A percentile compares a stretch with the other conserved stretches of the same genome.
These are phyloP conservation scores for Naumovozyma dairenensis DNA, from an alignment of 805 yeast species.

Conservation along the genomic window DNA sequence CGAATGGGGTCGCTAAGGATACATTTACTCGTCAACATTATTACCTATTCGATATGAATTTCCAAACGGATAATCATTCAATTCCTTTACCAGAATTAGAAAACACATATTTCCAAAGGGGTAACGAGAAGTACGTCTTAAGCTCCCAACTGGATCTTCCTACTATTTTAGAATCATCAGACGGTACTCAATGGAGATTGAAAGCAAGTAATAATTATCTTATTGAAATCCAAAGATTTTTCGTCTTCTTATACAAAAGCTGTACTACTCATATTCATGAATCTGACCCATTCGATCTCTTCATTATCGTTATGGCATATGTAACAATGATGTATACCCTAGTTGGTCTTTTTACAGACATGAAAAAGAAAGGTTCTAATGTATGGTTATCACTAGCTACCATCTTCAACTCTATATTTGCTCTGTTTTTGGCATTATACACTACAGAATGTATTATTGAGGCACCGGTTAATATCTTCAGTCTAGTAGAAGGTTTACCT, in stretches of 20 bases:
- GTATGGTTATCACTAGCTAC: conserved; percentile 82
- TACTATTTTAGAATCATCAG: conserved; percentile 19
- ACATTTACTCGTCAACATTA: conserved; percentile 19
- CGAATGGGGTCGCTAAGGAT: conserved; percentile 13
- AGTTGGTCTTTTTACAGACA: conserved; percentile 60
- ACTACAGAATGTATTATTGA: conserved; percentile 48
- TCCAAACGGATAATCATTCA: conserved; percentile 12
- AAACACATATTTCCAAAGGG: conserved; percentile 21
- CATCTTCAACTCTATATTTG: conserved; percentile 67
- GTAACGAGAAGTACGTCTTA: conserved; percentile 18
- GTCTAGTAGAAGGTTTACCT: conserved; percentile 85
- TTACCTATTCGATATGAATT: conserved; percentile 23
- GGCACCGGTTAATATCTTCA: conserved; percentile 56
- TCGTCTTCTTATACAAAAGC: conserved; percentile 32
- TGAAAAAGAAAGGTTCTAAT: conserved; percentile 70
- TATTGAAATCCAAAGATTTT: conserved; percentile 46
- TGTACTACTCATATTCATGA: conserved; percentile 42
- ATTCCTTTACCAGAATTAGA: conserved; percentile 18
- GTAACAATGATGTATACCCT: conserved; percentile 82
- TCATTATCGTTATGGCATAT: conserved; percentile 70
- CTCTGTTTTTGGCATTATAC: conserved; percentile 70
- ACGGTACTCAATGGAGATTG: conserved; percentile 51
- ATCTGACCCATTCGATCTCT: conserved; percentile 81
- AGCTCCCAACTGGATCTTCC: conserved; percentile 15
- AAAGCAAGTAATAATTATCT: conserved; percentile 41